phyloP scores from a whole-genome alignment of 257 asterid genomes.

The Primulina tabacum region DNA sequence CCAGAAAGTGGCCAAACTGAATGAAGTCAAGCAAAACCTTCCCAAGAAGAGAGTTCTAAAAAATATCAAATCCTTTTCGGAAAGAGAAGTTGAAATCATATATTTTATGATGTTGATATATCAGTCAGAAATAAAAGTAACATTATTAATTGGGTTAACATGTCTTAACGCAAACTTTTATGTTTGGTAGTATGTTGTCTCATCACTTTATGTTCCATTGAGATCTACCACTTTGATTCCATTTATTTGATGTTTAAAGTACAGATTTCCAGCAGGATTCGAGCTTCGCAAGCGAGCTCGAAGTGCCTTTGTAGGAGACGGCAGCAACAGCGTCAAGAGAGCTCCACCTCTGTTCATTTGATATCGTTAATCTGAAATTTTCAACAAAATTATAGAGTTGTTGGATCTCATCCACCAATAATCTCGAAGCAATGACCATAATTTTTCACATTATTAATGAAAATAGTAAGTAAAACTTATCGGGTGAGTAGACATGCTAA shows the following conservation, averaged over 20 bases:
- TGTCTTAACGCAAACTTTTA: background rate
- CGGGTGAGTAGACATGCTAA: background rate
- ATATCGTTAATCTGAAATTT: no score
- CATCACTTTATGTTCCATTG: background rate
- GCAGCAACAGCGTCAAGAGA: background rate
- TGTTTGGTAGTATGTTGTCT: background rate
- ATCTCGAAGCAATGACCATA: background rate
- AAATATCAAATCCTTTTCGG: background rate
- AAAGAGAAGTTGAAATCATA: conserved; percentile 13
- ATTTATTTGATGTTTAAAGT: background rate
- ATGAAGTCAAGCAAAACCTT: conserved; percentile 29
- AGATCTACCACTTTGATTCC: background rate
- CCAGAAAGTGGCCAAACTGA: conserved; percentile 40
- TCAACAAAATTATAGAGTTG: no score
- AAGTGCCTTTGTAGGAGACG: background rate
- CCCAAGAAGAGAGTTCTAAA: conserved; percentile 26
- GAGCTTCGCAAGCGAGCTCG: background rate
- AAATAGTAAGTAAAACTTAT: background rate
- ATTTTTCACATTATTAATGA: background rate
- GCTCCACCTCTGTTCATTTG: no score
- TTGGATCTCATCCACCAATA: background rate
- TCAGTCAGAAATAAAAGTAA: background rate
- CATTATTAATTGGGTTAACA: conserved; percentile 5
- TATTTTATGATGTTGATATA: conserved; percentile 19
- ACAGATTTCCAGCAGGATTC: background rate